Evolutionary conservation across 2,329 filamentous ascomycete species (phyloP).

Genomic region (Pseudofabraea citricarpa): DNA sequence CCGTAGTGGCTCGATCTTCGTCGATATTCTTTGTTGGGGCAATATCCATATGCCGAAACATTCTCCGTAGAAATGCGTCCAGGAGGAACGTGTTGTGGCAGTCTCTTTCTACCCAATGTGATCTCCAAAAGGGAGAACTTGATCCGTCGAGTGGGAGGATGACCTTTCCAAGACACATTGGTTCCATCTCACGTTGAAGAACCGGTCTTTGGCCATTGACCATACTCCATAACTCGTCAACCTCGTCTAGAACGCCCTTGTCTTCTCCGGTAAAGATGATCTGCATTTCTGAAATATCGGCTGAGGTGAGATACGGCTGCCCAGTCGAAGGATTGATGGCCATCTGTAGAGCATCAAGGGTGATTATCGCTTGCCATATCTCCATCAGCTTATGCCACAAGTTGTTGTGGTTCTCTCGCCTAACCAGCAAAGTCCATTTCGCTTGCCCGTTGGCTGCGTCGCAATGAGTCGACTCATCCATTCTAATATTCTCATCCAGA

Average conservation of each 20-base stretch:
- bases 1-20: constrained; percentile 5
- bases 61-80: constrained; percentile 11
- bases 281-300: constrained; percentile 12
- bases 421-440: constrained; percentile 20
- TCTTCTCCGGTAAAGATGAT: constrained; percentile 18
- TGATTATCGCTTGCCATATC: constrained; percentile 23
- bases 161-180: constrained; percentile 19
- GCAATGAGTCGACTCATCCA: not conserved
- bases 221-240: constrained; percentile 19
- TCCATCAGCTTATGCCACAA: constrained; percentile 26
- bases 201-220: constrained; percentile 18
- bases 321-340: constrained; percentile 15
- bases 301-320: constrained; percentile 14
- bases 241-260: constrained; percentile 8
- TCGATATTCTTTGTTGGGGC: not conserved
- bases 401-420: constrained; percentile 23
- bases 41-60: constrained; percentile 10
- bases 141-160: constrained; percentile 22
- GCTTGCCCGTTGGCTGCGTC: constrained; percentile 9
- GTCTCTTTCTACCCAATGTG: constrained; percentile 11
- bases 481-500: constrained; percentile 3
- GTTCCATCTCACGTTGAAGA: constrained; percentile 13
- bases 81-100: constrained; percentile 10
- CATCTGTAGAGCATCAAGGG: constrained; percentile 18
- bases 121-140: constrained; percentile 23